Base-by-base conservation (phyloP, 257 asterid genomes). In the Jasminum sambac region DNA sequence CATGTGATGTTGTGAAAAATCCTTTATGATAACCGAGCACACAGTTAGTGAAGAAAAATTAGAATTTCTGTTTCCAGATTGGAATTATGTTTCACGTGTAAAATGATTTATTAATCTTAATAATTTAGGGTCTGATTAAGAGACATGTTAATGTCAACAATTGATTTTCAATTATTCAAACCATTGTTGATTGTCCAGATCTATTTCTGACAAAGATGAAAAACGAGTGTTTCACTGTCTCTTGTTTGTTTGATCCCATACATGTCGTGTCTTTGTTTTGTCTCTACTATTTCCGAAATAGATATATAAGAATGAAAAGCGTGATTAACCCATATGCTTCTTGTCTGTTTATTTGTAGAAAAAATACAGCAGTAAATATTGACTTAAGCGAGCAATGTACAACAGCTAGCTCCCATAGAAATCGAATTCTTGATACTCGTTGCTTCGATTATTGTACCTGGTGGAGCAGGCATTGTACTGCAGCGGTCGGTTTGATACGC, bases 271-370 rank as follows among this genome's bases (percentile, higher is more conserved):
- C 25, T 63, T 69, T 75, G 72, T 41, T 48, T 63, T 73, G 73
- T 73, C 75, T 73, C 75, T 44, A 67, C 39, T 44, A 3, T 61
- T 26, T 4, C 64, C 4, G 60, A n/a, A 55, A 21, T 17, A 14
- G n/a, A n/a, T n/a, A n/a, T n/a, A n/a, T n/a, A n/a, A n/a, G 61
- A 66, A 67, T 70, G 77, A 79, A 80, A 78, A 57, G 72, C 81
- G 63, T 72, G 40, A 12, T 73, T 72, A 38, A 40, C 72, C 8
- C 3, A 55, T 13, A n/a, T 14, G 25, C 16, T 9, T 24, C 16
- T 3, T 76, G 76, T 72, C 74, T 46, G 38, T 21, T 12, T 21
- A 26, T 0, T 66, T 19, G 24, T 2, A 8, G 17, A 38, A 58
- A 58, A 74, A 71, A 67, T 61, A 11, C 63, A 3, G 84, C 84